A percentile compares a stretch with the other conserved stretches of the same genome.
Evolutionary conservation across 495 filamentous ascomycete species (phyloP).

Genomic region (Xylaria palmicola): DNA sequence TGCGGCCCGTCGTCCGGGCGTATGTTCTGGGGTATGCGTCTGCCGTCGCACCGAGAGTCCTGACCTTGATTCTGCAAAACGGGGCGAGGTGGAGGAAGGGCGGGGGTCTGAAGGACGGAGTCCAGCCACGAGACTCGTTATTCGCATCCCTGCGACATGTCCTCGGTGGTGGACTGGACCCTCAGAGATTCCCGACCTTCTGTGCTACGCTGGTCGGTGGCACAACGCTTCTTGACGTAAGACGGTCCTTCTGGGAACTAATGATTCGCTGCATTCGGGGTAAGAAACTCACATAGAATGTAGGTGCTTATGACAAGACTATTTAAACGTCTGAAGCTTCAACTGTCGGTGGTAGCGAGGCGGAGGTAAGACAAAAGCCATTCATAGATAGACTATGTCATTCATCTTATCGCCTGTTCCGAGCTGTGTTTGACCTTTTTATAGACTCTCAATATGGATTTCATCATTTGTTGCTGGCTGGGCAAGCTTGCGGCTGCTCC

Average conservation of each 20-base stretch:
- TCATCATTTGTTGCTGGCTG: slow-evolving; percentile 52
- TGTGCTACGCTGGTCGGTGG: slow-evolving; percentile 76
- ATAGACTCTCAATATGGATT: slow-evolving; percentile 46
- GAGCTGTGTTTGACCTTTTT: background rate
- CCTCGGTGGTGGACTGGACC: slow-evolving; percentile 46
- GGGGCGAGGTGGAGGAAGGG: slow-evolving; percentile 45
- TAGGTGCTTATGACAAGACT: slow-evolving; percentile 11
- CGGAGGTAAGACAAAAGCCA: slow-evolving; percentile 24
- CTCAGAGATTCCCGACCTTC: slow-evolving; percentile 74
- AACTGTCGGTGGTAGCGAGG: slow-evolving; percentile 20
- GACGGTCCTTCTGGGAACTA: slow-evolving; percentile 12
- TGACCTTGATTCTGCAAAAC: slow-evolving; percentile 54
- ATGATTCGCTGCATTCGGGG: background rate
- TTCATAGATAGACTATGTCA: background rate
- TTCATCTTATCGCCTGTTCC: background rate
- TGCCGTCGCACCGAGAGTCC: slow-evolving; percentile 62
- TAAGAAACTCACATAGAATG: background rate
- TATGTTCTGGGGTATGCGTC: slow-evolving; percentile 76
- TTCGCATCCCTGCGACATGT: slow-evolving; percentile 41
- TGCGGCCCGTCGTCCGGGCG: slow-evolving; percentile 66
- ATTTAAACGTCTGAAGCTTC: slow-evolving; percentile 4
- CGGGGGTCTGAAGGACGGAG: slow-evolving; percentile 40
- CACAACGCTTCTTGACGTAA: slow-evolving; percentile 68
- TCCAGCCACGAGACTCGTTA: slow-evolving; percentile 36
- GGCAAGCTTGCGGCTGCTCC: slow-evolving; percentile 47